Evolutionary conservation across 805 yeast species (phyloP).

Genomic region (Kregervanrija fluxuum): DNA sequence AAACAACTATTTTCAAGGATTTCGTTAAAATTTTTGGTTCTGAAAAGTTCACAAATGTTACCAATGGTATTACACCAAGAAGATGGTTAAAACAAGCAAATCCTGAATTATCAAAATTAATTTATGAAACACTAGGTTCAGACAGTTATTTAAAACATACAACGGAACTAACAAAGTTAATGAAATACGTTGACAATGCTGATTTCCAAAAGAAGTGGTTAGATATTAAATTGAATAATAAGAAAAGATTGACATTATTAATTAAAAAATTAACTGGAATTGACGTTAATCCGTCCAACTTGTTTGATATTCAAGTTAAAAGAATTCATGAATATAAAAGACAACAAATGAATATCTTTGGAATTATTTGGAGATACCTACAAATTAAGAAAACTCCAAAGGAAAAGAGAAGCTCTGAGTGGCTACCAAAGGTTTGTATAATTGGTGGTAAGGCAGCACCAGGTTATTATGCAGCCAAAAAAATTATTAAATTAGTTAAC

Average conservation of each 20-base stretch:
- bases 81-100: conserved; percentile 95
- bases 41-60: conserved; percentile 83
- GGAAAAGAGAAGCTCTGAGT: conserved; percentile 51
- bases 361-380: conserved; percentile 78
- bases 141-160: conserved; percentile 65
- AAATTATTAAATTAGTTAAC: conserved; percentile 79
- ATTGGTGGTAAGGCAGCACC: conserved; percentile 97
- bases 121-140: conserved; percentile 62
- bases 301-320: conserved; percentile 90
- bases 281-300: conserved; percentile 61
- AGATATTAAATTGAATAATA: conserved; percentile 61
- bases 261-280: conserved; percentile 56
- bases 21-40: conserved; percentile 77
- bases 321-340: conserved; percentile 95
- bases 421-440: conserved; percentile 68
- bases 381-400: conserved; percentile 61
- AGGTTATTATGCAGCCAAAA: conserved; percentile 94
- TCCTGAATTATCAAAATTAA: conserved; percentile 69
- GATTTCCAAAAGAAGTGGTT: conserved; percentile 68
- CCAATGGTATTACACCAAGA: conserved; percentile 94
- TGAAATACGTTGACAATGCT: conserved; percentile 57
- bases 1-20: conserved; percentile 83
- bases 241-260: conserved; percentile 56
- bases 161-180: conserved; percentile 58
- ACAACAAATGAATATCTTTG: conserved; percentile 88